Evolutionary conservation across 2,329 filamentous ascomycete genomes (phyloP).

Genomic region (Amylocarpus encephaloides): DNA sequence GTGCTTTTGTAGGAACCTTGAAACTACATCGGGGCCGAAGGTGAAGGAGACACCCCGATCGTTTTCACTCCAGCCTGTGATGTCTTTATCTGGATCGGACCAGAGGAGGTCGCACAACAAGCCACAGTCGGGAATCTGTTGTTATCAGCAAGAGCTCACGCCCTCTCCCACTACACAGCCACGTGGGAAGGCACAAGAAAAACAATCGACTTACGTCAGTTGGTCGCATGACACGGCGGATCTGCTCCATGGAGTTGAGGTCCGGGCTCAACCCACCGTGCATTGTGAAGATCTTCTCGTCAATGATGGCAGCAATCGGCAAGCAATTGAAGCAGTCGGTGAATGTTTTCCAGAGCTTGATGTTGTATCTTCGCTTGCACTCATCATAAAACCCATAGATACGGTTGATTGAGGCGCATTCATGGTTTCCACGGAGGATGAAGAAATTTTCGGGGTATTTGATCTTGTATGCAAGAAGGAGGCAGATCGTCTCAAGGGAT

Average conservation of each 20-base stretch:
- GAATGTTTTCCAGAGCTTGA: conserved; percentile 99
- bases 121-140: conserved; percentile 92
- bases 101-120: conserved; percentile 95
- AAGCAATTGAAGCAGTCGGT: conserved; percentile 99
- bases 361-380: conserved; percentile 98
- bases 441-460: conserved; percentile 99
- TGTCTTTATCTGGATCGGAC: conserved; percentile 99
- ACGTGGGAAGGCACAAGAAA: conserved; percentile 24
- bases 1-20: conserved; percentile 95
- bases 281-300: conserved; percentile 99
- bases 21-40: conserved; percentile 95
- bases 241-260: conserved; percentile 99
- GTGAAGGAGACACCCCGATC: conserved; percentile 98
- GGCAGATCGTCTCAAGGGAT: conserved; percentile 95
- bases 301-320: conserved; percentile 96
- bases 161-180: conserved; percentile 26
- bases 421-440: conserved; percentile 95
- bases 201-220: conserved; percentile 73
- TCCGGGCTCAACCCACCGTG: conserved; percentile 96
- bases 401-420: conserved; percentile 97
- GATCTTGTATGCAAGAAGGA: conserved; percentile 97
- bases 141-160: conserved; percentile 31
- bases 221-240: conserved; percentile 95
- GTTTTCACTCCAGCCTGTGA: conserved; percentile 98
- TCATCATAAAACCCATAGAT: conserved; percentile 99